Base-by-base conservation (phyloP, 345 rosid genomes). In the Noccaea caerulescens region DNA sequence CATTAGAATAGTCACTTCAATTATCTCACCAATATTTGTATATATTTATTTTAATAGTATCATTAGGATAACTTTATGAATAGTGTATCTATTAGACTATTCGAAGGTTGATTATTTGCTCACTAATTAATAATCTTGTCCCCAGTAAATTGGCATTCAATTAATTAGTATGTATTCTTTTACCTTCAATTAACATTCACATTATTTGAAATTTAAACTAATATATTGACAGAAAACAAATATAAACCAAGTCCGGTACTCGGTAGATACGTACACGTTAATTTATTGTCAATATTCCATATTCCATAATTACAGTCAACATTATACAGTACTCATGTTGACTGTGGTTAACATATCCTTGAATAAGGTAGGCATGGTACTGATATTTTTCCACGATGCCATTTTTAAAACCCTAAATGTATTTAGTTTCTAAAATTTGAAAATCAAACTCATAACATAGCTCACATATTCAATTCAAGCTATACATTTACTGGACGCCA, bases 241-340 rank as follows among this genome's bases (percentile, higher is more conserved):
- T 20, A 20, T 1, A 1, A 20, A 20, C 1, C 23, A 20, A 20
- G 23, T 20, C 20, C 23, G 23, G 1, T 16, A 16, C 9, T 37
- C 41, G 50, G 8, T 53, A 66, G 66, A 66, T 58, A 51, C 67
- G 72, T 66, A 67, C 49, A 67, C 73, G 78, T 59, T 59, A 75
- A 75, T 60, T 33, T 34, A 51, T 52, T 60, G 38, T 34, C 27
- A 42, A 52, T 66, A 23, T 42, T 58, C 72, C 16, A 50, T 32
- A 23, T 42, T 58, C 72, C 16, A 50, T 32, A 8, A 58, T 0
- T 23, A 66, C 41, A 33, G 72, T 73, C 72, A 58, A 33, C 53
- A 14, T 36, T 59, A 44, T 3, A 44, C 63, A 60, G 78, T 74
- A 41, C 63, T 46, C 59, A 52, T 36, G 27, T 66, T 66, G 77